Evolutionary conservation across 2,329 filamentous ascomycete genomes (phyloP), one percentile per base, ranked within the genome.

Genomic region (Aspergillus quadricinctus): DNA sequence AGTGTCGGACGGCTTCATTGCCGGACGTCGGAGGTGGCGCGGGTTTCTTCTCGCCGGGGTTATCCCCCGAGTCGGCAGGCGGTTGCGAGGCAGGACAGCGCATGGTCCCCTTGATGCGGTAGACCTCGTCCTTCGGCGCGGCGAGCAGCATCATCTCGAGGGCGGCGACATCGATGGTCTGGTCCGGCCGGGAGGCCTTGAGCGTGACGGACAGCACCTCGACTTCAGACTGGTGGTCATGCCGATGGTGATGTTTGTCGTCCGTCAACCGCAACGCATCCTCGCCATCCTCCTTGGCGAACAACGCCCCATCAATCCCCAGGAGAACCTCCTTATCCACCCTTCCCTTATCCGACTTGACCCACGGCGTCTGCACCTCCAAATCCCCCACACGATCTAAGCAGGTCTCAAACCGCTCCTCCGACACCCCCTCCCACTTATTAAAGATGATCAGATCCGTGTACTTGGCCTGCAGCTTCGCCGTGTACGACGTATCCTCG

Each of bases 391-490:
- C 80, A 11, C 88, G 80, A 69, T 96, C 92, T 51, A 93, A 74
- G 57, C 88, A 90, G 45, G 88, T 80, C 66, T 96, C 92, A 57
- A 93, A 86, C 51, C 85, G 80, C 57, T 86, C 77, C 77, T 96
- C 91, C 52, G 82, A 81, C 9, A 88, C 88, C 5, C 73, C 68
- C 75, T 97, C 92, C 89, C 91, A 96, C 77, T 97, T 97, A 73
- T 96, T 97, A 66, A 96, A 88, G 17, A 97, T 85, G 59, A 97
- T 88, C 59, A 97, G 72, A 74, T 97, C 92, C 10, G 92, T 97
- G 72, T 95, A 96, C 60, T 84, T 81, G 3, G 92, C 92, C 80
- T 97, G 92, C 63, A 96, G 80, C 69, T 88, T 87, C 6, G 92
- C 92, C 55, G 92, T 97, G 69, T 90, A 93, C 57, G 87, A 91